These are phyloP conservation scores for Linderina pennispora DNA, from an alignment of 192 early-diverging fungal species.

Conservation along the genomic window DNA sequence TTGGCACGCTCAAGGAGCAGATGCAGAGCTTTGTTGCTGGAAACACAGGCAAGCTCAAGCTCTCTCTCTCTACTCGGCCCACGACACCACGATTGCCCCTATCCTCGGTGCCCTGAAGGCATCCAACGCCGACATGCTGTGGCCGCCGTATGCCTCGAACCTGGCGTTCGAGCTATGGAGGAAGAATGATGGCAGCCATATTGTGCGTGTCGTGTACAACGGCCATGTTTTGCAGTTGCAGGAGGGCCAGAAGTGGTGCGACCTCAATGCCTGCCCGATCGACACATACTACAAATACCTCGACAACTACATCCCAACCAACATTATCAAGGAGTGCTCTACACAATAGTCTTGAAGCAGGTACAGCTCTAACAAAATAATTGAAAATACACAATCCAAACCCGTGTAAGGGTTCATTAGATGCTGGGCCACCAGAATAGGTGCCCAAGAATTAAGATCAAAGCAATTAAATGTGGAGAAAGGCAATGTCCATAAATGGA, in stretches of 20 bases:
- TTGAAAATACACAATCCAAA: too few species aligned
- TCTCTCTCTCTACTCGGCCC: constrained; percentile 52
- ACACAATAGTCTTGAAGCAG: background rate
- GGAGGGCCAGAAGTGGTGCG: constrained; percentile 28
- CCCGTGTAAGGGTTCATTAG: too few species aligned
- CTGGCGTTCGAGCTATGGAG: constrained; percentile 50
- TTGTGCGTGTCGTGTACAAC: constrained; percentile 53
- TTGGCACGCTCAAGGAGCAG: constrained; percentile 35
- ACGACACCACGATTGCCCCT: constrained; percentile 45
- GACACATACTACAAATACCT: constrained; percentile 28
- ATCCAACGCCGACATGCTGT: constrained; percentile 25
- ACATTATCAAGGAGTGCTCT: constrained; percentile 29
- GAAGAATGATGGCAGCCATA: constrained; percentile 19
- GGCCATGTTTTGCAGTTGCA: constrained; percentile 37
- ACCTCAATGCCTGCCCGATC: constrained; percentile 38
- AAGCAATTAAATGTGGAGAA: too few species aligned
- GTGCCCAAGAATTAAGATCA: too few species aligned
- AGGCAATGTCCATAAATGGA: too few species aligned
- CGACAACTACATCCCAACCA: constrained; percentile 22
- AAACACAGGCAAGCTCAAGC: constrained; percentile 20
- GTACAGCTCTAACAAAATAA: too few species aligned
- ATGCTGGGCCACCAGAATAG: too few species aligned
- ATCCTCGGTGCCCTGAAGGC: constrained; percentile 35
- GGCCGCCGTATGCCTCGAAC: constrained; percentile 53
- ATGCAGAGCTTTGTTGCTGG: constrained; percentile 20